A percentile compares a stretch with the other conserved stretches of the same genome.
Conservation (phyloP, 345 rosid genomes). For the Salix viminalis region DNA sequence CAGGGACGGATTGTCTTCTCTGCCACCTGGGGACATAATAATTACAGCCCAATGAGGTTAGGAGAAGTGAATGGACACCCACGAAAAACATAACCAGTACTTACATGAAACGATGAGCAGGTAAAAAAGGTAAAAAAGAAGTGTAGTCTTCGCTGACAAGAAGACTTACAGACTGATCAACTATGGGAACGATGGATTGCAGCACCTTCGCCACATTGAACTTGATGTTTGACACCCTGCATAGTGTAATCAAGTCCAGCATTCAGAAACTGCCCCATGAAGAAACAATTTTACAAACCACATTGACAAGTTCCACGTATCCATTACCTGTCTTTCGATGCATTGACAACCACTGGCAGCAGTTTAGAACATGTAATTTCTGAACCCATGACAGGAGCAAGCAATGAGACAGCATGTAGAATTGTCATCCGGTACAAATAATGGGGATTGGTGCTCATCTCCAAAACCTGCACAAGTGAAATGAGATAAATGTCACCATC, state of each 20-base stretch:
- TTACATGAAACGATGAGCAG: neutral
- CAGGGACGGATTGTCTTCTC: slow-evolving; percentile 73
- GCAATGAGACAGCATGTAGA: slow-evolving; percentile 66
- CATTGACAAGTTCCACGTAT: neutral
- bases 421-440: slow-evolving; percentile 92
- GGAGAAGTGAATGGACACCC: neutral
- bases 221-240: slow-evolving; percentile 93
- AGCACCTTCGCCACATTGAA: slow-evolving; percentile 91
- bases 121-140: neutral
- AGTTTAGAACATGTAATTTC: slow-evolving; percentile 85
- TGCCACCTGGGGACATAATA: slow-evolving; percentile 38
- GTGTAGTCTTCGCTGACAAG: neutral
- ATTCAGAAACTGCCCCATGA: neutral
- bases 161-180: slow-evolving; percentile 69
- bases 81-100: neutral
- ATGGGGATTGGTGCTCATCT: slow-evolving; percentile 69
- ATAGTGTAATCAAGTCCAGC: neutral
- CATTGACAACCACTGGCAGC: slow-evolving; percentile 62
- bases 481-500: neutral
- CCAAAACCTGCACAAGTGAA: slow-evolving; percentile 54
- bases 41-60: neutral
- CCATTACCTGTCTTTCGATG: slow-evolving; percentile 81
- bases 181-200: slow-evolving; percentile 79
- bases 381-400: slow-evolving; percentile 88
- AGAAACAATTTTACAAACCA: neutral